Base-by-base conservation (phyloP, 2,329 filamentous ascomycete species). In the Plenodomus tracheiphilus region DNA sequence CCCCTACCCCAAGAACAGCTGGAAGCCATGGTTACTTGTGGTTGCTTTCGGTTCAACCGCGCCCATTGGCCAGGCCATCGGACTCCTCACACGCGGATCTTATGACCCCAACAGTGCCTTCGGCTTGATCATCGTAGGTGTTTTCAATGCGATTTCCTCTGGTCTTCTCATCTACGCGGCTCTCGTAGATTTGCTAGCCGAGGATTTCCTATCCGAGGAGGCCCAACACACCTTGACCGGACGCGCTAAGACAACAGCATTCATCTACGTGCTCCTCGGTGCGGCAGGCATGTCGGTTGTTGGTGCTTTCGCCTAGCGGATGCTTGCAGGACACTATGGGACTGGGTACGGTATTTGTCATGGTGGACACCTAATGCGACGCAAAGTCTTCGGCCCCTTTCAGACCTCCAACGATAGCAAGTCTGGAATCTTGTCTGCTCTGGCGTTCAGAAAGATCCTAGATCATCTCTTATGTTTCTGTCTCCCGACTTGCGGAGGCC, bases 61-160 rank as follows among this genome's bases (percentile, higher is more conserved):
- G 0, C 84, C 84, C 3, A 81, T 86, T 38, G 84, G 85, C 1
- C 84, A 87, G 61, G 83, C 83, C 8, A 85, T 86, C 49, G 84
- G 84, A 19, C 75, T 87, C 9, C 54, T 76, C 4, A 80, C 81
- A 1, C 76, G 81, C 46, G 79, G 78, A 59, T 75, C 76, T 3
- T 87, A 86, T 53, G 83, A 86, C 47, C 84, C 84, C 0, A 79
- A 84, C 50, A 84, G 82, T 47, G 83, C 83, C 8, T 82, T 85
- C 47, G 84, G 83, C 25, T 66, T 87, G 21, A 84, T 87, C 49
- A 79, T 86, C 41, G 83, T 86, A 10, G 84, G 84, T 39, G 67
- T 83, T 1, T 86, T 86, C 70, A 87, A 87, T 59, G 82, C 84
- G 20, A 85, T 87, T 76, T 85, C 83, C 1, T 84, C 71, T 20